Evolutionary conservation across 2,329 filamentous ascomycete species (phyloP).

Genomic region (Neonectria ditissima): DNA sequence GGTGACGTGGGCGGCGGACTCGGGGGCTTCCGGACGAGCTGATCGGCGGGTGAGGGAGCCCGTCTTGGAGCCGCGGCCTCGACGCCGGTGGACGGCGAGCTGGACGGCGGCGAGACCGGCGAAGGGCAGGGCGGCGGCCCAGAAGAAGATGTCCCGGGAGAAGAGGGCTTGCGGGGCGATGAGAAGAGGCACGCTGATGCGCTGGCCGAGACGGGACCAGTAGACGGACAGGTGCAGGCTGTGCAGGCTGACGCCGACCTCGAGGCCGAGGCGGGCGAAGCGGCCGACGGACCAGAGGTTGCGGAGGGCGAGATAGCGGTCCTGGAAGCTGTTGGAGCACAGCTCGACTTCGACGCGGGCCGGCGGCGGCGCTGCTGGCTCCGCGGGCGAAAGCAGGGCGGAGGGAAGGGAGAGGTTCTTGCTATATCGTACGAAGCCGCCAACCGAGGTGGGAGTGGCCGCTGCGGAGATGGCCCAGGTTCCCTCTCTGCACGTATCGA

Average conservation of each 20-base stretch:
- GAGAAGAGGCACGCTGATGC: conserved; percentile 58
- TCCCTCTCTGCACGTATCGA: conserved; percentile 45
- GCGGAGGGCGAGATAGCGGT: conserved; percentile 57
- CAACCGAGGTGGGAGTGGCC: conserved; percentile 42
- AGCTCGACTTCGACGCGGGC: conserved; percentile 58
- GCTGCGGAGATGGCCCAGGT: conserved; percentile 57
- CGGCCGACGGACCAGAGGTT: conserved; percentile 56
- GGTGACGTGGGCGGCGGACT: conserved; percentile 37
- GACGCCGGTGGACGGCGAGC: conserved; percentile 41
- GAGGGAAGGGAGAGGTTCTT: conserved; percentile 49
- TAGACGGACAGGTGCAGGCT: conserved; percentile 60
- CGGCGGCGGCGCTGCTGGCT: conserved; percentile 28
- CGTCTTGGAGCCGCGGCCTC: conserved; percentile 11
- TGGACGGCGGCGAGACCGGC: conserved; percentile 54
- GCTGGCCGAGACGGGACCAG: conserved; percentile 60
- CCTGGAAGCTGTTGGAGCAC: conserved; percentile 50
- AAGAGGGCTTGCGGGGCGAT: conserved; percentile 48
- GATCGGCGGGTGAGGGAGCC: conserved; percentile 23
- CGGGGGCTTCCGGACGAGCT: conserved; percentile 17
- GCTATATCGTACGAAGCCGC: conserved; percentile 51
- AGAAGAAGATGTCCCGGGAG: conserved; percentile 51
- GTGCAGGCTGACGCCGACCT: conserved; percentile 56
- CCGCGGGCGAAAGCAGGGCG: conserved; percentile 35
- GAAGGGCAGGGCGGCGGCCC: conserved; percentile 55
- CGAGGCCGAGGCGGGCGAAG: conserved; percentile 58